Evolutionary conservation across 495 filamentous ascomycete species (phyloP), one percentile per base, ranked within the genome.

Genomic region (Daldinia caldariorum): DNA sequence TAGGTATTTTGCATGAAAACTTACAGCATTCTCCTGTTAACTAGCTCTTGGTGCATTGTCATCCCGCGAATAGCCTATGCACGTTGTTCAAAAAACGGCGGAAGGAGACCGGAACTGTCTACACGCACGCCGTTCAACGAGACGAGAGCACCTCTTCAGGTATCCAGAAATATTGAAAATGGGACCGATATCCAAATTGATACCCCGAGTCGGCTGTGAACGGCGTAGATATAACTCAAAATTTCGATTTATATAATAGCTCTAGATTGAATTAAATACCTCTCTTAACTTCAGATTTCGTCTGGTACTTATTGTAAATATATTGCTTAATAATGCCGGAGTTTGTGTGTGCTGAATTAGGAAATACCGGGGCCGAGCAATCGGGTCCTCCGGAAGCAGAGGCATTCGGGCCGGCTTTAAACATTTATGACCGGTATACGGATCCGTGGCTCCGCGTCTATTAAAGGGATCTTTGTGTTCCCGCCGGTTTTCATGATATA

Each of bases 301-400:
- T 47, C 5, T 9, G 18, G 18, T 20, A 9, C 16, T 22, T 47
- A 10, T 47, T 9, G 43, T 47, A 47, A 3, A 10, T 22, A 13
- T 18, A 16, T 26, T 26, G 2, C 10, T 47, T 47, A 47, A 47
- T 47, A 20, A 47, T 10, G 43, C 20, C 43, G 43, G 43, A 47
- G 43, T 47, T 47, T 47, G 43, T 47, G 20, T 12, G 7, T 47
- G 18, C 43, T 22, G 4, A 47, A 47, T 47, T 10, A 47, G 43
- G 43, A 47, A 22, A 7, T 47, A 47, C 2, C 18, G 41, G 41
- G 9, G 16, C n/a, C 8, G 18, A 16, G 10, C 16, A 12, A 45
- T 79, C 31, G 12, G 22, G 49, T 29, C 49, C 4, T 4, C 49
- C 49, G 49, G 49, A 53, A 32, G n/a, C 32, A 32, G 43, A 22